Percentiles rank a stretch among this genome's conserved stretches.
phyloP scores from a whole-genome alignment of 2,329 filamentous ascomycete species.

The Zymoseptoria passerinii region DNA sequence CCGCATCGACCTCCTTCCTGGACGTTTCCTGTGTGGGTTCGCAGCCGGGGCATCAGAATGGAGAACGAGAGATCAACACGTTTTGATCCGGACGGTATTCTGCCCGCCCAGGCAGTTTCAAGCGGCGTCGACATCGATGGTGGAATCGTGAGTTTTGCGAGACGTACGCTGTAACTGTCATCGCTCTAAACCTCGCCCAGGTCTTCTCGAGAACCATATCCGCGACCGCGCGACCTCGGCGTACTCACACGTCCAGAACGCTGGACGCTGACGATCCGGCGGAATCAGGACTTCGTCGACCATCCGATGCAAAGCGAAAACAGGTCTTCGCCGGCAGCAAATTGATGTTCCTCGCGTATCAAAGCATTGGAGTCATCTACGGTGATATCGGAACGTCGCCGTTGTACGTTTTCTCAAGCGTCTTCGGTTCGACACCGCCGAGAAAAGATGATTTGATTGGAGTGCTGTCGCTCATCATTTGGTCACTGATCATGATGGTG shows the following conservation, averaged over 20 bases:
- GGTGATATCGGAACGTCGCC: conserved; percentile 60
- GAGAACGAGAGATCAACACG: neutral
- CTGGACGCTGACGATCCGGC: conserved; percentile 16
- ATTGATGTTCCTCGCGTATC: conserved; percentile 49
- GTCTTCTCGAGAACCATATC: conserved; percentile 12
- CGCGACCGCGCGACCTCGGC: neutral
- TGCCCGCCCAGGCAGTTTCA: neutral
- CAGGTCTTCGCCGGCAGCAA: conserved; percentile 28
- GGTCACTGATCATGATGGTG: conserved; percentile 61
- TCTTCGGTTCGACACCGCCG: conserved; percentile 46
- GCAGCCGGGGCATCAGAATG: neutral
- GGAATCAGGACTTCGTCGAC: conserved; percentile 19
- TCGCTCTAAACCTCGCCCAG: neutral
- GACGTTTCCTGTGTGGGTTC: neutral
- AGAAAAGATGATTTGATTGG: conserved; percentile 53
- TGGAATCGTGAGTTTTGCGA: neutral
- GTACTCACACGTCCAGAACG: conserved; percentile 4
- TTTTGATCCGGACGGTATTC: neutral
- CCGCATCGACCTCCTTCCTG: neutral
- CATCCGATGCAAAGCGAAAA: conserved; percentile 22
- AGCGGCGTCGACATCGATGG: conserved; percentile 1
- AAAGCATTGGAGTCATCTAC: conserved; percentile 59
- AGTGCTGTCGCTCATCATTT: conserved; percentile 60
- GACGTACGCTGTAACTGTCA: neutral
- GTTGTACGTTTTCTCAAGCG: conserved; percentile 65